These are phyloP conservation scores for Trichaptum fuscoviolaceum DNA, from an alignment of 768 basidiomycete genomes.

Conservation along the genomic window DNA sequence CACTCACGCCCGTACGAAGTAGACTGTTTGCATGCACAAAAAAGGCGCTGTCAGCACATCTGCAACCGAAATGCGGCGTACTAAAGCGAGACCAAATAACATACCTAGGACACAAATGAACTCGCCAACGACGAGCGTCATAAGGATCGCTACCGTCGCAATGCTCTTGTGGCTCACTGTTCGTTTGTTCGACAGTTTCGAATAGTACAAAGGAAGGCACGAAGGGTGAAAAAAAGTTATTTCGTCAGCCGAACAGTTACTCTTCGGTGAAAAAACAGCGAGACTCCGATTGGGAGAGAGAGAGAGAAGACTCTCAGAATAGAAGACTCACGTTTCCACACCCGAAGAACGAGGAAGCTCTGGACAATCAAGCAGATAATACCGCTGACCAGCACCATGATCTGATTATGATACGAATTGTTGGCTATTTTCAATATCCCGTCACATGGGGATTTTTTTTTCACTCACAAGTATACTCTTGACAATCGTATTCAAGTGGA, in stretches of 20 bases:
- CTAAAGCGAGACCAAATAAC: too few species aligned
- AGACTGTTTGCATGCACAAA: not conserved
- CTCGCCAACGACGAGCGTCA: not conserved
- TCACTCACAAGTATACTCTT: not conserved
- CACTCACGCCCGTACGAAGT: not conserved
- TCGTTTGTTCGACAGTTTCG: not conserved
- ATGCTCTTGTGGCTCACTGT: conserved; percentile 7
- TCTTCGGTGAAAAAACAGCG: not conserved
- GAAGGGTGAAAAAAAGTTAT: not conserved
- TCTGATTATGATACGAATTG: not conserved
- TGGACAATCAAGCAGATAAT: not conserved
- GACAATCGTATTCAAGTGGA: not conserved
- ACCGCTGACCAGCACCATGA: not conserved
- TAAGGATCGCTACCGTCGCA: not conserved
- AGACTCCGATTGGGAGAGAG: not conserved
- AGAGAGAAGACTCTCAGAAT: not conserved
- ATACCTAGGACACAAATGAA: not conserved
- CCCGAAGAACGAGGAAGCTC: conserved; percentile 2
- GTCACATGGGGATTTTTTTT: too few species aligned
- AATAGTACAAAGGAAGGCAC: not conserved
- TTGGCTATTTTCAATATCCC: not conserved
- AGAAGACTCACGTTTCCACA: conserved; percentile 2
- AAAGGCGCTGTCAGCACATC: not conserved
- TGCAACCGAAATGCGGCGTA: too few species aligned
- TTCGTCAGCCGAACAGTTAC: not conserved